Evolutionary conservation across 2,329 filamentous ascomycete genomes (phyloP).

Genomic region (Apiospora rasikravindrae): DNA sequence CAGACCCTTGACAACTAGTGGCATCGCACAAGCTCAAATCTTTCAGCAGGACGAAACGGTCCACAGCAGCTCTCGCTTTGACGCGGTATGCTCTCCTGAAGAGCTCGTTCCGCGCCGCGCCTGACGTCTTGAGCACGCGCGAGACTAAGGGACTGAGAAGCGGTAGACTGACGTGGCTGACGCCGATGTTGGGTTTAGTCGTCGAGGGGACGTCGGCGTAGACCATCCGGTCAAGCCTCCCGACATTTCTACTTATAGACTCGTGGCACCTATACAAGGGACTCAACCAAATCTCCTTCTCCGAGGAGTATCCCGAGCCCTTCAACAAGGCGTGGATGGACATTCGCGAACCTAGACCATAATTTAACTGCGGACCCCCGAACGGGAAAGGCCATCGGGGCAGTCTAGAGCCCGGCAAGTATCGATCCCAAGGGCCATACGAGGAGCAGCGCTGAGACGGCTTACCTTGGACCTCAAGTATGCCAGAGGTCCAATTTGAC

Average conservation of each 20-base stretch:
- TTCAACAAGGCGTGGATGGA: slow-evolving; percentile 45
- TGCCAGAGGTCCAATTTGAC: slow-evolving; percentile 40
- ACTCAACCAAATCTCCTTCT: slow-evolving; percentile 43
- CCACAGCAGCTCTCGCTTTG: too few relatives aligned
- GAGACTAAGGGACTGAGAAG: slow-evolving; percentile 19
- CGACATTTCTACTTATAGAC: too few relatives aligned
- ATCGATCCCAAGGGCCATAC: slow-evolving; percentile 40
- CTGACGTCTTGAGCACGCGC: too few relatives aligned
- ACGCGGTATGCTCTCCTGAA: too few relatives aligned
- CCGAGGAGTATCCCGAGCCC: slow-evolving; percentile 37
- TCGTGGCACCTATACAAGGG: too few relatives aligned
- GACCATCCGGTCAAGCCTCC: slow-evolving; percentile 31
- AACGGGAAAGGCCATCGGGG: slow-evolving; percentile 37
- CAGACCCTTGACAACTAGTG: too few relatives aligned
- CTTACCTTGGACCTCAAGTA: slow-evolving; percentile 41
- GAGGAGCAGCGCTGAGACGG: slow-evolving; percentile 40
- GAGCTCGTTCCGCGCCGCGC: too few relatives aligned
- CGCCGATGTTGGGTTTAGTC: slow-evolving; percentile 45
- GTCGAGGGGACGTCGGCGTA: slow-evolving; percentile 35
- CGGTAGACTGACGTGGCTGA: slow-evolving; percentile 44
- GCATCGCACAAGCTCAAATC: too few relatives aligned
- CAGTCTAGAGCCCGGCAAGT: slow-evolving; percentile 39
- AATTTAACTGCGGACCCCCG: slow-evolving; percentile 41
- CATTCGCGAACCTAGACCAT: slow-evolving; percentile 42
- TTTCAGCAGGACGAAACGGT: too few relatives aligned